These are phyloP conservation scores for Ambrosia trifida DNA, from an alignment of 129 eudicot genomes.

Conservation along the genomic window DNA sequence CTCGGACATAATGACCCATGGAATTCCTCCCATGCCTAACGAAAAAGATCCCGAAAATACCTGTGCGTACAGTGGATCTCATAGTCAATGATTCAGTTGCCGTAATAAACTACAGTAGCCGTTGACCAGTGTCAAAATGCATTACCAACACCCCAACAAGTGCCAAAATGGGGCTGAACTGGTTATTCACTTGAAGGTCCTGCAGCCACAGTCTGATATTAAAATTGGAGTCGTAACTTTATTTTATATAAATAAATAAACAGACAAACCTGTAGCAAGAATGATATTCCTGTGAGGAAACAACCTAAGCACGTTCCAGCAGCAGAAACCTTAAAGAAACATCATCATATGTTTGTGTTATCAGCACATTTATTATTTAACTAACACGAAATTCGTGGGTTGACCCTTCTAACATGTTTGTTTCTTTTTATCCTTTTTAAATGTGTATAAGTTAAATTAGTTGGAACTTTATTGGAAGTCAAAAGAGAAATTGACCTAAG, in stretches of 20 bases:
- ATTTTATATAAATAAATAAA: slow-evolving; percentile 8
- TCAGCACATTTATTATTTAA: not conserved
- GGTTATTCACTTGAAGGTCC: slow-evolving; percentile 52
- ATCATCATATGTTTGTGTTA: not conserved
- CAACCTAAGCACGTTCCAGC: slow-evolving; percentile 82
- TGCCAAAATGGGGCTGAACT: slow-evolving; percentile 67
- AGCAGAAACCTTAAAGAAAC: slow-evolving; percentile 60
- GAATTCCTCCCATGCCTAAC: slow-evolving; percentile 89
- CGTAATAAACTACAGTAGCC: not conserved
- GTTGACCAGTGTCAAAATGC: slow-evolving; percentile 19
- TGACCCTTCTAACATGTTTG: too few relatives aligned
- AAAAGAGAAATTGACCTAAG: too few relatives aligned
- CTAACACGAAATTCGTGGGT: too few relatives aligned
- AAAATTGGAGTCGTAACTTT: not conserved
- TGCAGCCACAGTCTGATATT: slow-evolving; percentile 26
- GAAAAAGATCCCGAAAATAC: slow-evolving; percentile 67
- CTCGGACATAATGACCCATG: slow-evolving; percentile 97
- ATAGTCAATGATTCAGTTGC: not conserved
- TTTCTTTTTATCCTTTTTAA: too few relatives aligned
- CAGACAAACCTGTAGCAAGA: slow-evolving; percentile 66
- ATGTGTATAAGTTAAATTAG: too few relatives aligned
- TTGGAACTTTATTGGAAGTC: too few relatives aligned
- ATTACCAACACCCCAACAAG: slow-evolving; percentile 82
- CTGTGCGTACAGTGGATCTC: slow-evolving; percentile 37
- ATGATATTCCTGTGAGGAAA: slow-evolving; percentile 66